These are phyloP conservation scores for Chamaecyparis obtusa DNA, from an alignment of 75 land plant species.

Conservation along the genomic window DNA sequence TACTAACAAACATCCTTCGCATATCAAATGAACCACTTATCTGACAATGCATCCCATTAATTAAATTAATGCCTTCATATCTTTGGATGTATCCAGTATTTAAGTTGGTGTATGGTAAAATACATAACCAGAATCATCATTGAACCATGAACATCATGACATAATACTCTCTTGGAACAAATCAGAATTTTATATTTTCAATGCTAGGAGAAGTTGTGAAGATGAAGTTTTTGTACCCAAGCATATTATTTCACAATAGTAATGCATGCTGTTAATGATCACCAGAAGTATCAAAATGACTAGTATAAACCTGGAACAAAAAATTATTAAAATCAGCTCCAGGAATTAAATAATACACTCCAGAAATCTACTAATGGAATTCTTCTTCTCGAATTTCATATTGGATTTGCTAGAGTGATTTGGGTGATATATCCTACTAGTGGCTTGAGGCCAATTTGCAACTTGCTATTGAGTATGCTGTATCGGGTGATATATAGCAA, in stretches of 20 bases:
- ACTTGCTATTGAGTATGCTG: background rate
- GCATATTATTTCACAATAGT: background rate
- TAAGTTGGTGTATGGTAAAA: background rate
- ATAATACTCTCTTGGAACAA: background rate
- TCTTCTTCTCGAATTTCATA: background rate
- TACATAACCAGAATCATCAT: background rate
- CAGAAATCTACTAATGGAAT: background rate
- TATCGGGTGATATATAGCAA: background rate
- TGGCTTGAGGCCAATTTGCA: background rate
- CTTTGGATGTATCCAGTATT: background rate
- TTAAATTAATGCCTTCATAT: background rate
- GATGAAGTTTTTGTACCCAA: background rate
- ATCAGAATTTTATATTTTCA: background rate
- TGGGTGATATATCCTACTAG: background rate
- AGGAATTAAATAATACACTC: background rate
- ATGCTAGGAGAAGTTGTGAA: background rate
- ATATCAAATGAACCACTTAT: too few species aligned
- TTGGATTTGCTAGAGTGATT: background rate
- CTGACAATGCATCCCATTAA: background rate
- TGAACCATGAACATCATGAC: background rate
- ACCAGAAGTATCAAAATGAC: background rate
- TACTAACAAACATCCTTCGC: background rate
- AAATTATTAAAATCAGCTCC: background rate
- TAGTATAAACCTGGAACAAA: background rate
- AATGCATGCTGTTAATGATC: background rate